Evolutionary conservation across 148 eudicot species (phyloP).

Genomic region (Dianthus caryophyllus): DNA sequence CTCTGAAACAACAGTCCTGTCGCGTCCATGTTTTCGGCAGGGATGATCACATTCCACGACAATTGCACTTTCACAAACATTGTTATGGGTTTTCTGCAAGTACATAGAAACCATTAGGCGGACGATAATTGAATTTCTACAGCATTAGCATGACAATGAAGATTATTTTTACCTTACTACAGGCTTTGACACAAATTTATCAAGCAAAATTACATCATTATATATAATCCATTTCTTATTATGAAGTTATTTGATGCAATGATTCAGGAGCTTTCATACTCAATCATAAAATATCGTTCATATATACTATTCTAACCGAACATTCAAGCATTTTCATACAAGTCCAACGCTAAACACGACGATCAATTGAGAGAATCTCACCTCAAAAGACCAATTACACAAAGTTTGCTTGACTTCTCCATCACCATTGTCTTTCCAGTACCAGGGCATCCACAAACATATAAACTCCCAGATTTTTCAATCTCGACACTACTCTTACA

Average conservation of each 20-base stretch:
- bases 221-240: too few species aligned
- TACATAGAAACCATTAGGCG: not conserved
- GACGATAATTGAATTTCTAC: too few species aligned
- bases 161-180: not conserved
- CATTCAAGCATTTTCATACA: not conserved
- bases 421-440: slow-evolving; percentile 84
- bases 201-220: not conserved
- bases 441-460: too few species aligned
- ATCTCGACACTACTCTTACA: slow-evolving; percentile 55
- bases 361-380: slow-evolving; percentile 14
- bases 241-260: too few species aligned
- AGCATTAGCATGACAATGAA: too few species aligned
- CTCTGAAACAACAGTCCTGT: slow-evolving; percentile 57
- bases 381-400: slow-evolving; percentile 67
- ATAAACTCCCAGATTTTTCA: too few species aligned
- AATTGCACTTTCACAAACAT: slow-evolving; percentile 57
- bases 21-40: slow-evolving; percentile 49
- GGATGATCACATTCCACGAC: slow-evolving; percentile 60
- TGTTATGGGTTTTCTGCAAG: slow-evolving; percentile 8
- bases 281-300: too few species aligned
- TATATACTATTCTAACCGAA: not conserved
- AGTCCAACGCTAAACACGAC: not conserved
- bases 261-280: too few species aligned
- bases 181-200: too few species aligned
- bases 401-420: slow-evolving; percentile 61